Percentiles rank a stretch among this genome's conserved stretches.
Evolutionary conservation across 169 alveolate species (phyloP).

Genomic region (Plasmodium coatneyi): DNA sequence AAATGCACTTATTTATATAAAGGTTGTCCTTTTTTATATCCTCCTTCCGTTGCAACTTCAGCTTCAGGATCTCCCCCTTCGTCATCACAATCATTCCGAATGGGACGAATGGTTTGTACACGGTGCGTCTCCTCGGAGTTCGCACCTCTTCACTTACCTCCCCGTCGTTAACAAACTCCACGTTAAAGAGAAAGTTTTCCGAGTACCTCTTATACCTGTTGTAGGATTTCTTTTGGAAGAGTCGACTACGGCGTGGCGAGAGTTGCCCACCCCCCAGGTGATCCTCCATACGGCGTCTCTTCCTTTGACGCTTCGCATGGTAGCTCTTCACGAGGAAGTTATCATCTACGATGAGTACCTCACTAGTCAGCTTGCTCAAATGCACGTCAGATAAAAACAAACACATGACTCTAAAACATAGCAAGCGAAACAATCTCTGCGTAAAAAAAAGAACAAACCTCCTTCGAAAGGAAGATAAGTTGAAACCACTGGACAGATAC

Average conservation of each 20-base stretch:
- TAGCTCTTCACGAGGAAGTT: conserved; percentile 4
- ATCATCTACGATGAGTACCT: conserved; percentile 45
- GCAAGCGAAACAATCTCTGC: conserved; percentile 55
- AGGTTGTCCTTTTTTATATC: conserved; percentile 33
- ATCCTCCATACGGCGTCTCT: background rate
- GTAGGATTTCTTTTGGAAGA: conserved; percentile 26
- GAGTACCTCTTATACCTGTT: conserved; percentile 58
- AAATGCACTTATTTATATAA: conserved; percentile 28
- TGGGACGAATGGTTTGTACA: conserved; percentile 66
- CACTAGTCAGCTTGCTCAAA: conserved; percentile 54
- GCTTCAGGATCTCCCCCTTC: conserved; percentile 11
- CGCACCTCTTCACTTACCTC: background rate
- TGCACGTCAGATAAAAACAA: conserved; percentile 22
- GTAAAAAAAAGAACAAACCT: conserved; percentile 43
- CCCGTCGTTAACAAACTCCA: background rate
- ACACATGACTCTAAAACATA: conserved; percentile 64
- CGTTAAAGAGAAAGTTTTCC: conserved; percentile 36
- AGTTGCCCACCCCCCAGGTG: background rate
- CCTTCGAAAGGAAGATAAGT: conserved; percentile 23
- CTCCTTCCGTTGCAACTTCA: background rate
- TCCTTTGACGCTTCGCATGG: background rate
- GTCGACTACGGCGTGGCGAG: background rate
- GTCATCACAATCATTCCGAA: conserved; percentile 70
- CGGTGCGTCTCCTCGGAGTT: background rate
- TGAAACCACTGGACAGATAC: conserved; percentile 4